phyloP scores from a whole-genome alignment of 164 flowering plant genomes.

The Echeveria elegans region DNA sequence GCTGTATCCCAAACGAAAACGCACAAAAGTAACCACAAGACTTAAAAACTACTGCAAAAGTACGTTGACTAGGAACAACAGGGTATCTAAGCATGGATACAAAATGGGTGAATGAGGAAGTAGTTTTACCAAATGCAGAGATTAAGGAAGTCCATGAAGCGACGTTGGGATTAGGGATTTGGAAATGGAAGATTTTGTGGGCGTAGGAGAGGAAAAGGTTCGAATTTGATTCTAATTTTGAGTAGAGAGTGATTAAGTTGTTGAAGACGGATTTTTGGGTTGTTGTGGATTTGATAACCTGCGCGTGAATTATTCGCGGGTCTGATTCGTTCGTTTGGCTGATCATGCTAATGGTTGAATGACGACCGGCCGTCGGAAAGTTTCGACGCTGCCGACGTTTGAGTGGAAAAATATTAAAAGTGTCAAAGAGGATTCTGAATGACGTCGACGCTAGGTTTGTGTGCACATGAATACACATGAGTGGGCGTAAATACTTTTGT shows the following conservation, averaged over 20 bases:
- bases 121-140: conserved; percentile 37
- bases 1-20: conserved; percentile 33
- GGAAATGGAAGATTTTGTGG: conserved; percentile 28
- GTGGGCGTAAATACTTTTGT: no score
- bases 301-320: conserved; percentile 29
- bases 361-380: background rate
- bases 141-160: conserved; percentile 75
- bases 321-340: conserved; percentile 8
- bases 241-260: conserved; percentile 45
- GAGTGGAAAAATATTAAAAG: no score
- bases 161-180: conserved; percentile 47
- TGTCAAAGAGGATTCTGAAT: no score
- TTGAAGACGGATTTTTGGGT: conserved; percentile 19
- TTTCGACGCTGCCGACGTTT: background rate
- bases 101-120: conserved; percentile 37
- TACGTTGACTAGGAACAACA: conserved; percentile 47
- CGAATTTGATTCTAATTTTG: conserved; percentile 22
- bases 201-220: conserved; percentile 17
- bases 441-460: no score
- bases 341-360: conserved; percentile 1
- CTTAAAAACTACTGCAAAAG: conserved; percentile 48
- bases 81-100: conserved; percentile 68
- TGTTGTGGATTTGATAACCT: conserved; percentile 22
- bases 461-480: no score
- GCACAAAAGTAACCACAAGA: conserved; percentile 42